phyloP scores from a whole-genome alignment of 495 filamentous ascomycete species.

The Pyrenula aspistea region DNA sequence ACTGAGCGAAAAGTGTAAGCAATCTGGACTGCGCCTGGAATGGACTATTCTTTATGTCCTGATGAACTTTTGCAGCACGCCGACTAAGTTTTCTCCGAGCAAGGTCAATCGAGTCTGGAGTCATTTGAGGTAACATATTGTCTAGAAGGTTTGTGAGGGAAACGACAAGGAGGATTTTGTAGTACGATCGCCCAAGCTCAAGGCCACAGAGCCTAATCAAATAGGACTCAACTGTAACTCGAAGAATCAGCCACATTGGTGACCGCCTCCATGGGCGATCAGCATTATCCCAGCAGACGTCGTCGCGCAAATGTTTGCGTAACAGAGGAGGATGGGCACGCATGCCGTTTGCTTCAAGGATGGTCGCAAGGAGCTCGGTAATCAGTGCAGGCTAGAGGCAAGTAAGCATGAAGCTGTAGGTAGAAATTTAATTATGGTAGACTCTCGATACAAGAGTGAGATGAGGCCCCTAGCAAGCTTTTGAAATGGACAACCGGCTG shows the following conservation, averaged over 20 bases:
- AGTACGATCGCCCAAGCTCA: slow-evolving; percentile 33
- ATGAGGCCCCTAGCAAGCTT: too few relatives aligned
- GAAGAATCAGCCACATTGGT: slow-evolving; percentile 46
- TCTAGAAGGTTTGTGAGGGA: slow-evolving; percentile 30
- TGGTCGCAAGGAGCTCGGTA: slow-evolving; percentile 39
- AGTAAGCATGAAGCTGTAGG: too few relatives aligned
- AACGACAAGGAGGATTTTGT: slow-evolving; percentile 44
- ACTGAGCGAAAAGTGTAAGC: slow-evolving; percentile 6
- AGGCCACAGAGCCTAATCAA: slow-evolving; percentile 30
- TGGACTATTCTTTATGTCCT: slow-evolving; percentile 12
- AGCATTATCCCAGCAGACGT: slow-evolving; percentile 33
- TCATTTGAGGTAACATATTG: slow-evolving; percentile 15
- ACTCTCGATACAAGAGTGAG: too few relatives aligned
- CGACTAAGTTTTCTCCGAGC: slow-evolving; percentile 46
- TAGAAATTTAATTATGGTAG: too few relatives aligned
- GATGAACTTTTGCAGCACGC: slow-evolving; percentile 47
- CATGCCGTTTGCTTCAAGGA: slow-evolving; percentile 41
- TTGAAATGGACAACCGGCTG: too few relatives aligned
- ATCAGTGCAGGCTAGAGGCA: slow-evolving; percentile 36
- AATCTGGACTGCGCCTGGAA: slow-evolving; percentile 3
- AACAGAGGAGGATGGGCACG: slow-evolving; percentile 17
- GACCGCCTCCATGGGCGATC: slow-evolving; percentile 43
- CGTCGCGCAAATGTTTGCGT: slow-evolving; percentile 47
- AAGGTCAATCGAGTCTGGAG: slow-evolving; percentile 18
- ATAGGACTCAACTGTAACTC: slow-evolving; percentile 38